Conservation (phyloP, 2,329 filamentous ascomycete species). For the Alternaria infectoria region DNA sequence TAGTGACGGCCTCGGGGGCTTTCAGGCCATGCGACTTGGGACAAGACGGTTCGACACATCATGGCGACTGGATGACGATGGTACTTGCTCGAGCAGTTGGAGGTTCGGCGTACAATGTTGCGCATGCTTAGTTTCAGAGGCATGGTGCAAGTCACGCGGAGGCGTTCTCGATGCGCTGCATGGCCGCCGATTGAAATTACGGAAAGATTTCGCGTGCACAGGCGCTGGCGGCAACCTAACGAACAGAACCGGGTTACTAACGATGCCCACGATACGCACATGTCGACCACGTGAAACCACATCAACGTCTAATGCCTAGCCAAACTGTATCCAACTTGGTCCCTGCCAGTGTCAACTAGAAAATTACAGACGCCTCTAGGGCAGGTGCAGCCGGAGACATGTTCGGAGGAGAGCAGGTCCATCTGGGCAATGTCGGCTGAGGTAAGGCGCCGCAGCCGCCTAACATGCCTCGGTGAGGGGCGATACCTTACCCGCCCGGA, state of each 20-base stretch:
- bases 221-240: background rate
- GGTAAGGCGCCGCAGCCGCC: constrained; percentile 6
- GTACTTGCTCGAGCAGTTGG: background rate
- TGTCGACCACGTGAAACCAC: background rate
- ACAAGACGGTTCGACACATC: background rate
- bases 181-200: background rate
- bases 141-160: background rate
- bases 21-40: background rate
- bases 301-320: background rate
- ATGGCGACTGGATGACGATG: background rate
- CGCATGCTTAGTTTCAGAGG: background rate
- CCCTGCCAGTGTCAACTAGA: background rate
- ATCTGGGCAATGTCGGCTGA: constrained; percentile 2
- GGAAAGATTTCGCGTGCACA: background rate
- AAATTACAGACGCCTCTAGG: background rate
- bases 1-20: background rate
- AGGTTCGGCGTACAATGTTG: background rate
- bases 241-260: constrained; percentile 9
- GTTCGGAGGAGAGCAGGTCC: background rate
- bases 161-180: background rate
- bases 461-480: background rate
- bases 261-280: background rate
- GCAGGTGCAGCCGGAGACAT: background rate
- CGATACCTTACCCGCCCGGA: constrained; percentile 11
- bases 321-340: background rate